Base-by-base conservation (phyloP, 2,329 filamentous ascomycete genomes). In the Xylaria sp. region DNA sequence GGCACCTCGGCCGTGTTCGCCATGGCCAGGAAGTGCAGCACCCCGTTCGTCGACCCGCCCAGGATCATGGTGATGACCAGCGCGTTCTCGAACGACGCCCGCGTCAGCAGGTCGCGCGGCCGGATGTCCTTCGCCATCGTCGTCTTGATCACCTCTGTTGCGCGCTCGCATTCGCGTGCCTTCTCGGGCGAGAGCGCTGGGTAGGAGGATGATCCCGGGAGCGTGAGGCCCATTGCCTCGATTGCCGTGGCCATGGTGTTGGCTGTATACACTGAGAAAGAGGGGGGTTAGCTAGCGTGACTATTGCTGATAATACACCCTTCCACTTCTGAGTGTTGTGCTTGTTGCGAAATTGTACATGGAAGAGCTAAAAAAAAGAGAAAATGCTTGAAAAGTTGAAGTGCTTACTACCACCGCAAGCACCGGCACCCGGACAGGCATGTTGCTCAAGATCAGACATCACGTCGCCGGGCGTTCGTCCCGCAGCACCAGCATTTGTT, bases 211-310 rank as follows among this genome's bases (percentile, higher is more conserved):
- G 93, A 96, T 1, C 93, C 93, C 0, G 94, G 93, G 7, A 97
- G 85, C 0, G 90, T 90, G 34, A 97, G 84, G 32, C 94, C 94
- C 86, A 97, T 93, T 50, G 92, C 93, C 82, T 97, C 93, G 71
- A 97, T 93, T 14, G 92, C 93, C 0, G 92, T 95, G 3, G 93
- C 92, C 93, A 97, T 95, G 27, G 93, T 97, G 81, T 97, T 97
- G 71, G 94, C 94, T 0, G 94, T 97, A 82, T 94, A 97, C 94
- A 97, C 71, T 72, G 19, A 19, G 50, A 2, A 12, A 42, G 12
- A 45, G 55, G 39, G 55, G 39, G 1, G 17, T 54, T 8, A 51
- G 58, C 65, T 21, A 68, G 21, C 3, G 50, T 34, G 8, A 19
- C 32, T 9, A 14, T 30, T n/a, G 21, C 3, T n/a, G 9, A 45